Base-by-base conservation (phyloP, 164 flowering plant genomes). In the Euptelea pleiosperma region DNA sequence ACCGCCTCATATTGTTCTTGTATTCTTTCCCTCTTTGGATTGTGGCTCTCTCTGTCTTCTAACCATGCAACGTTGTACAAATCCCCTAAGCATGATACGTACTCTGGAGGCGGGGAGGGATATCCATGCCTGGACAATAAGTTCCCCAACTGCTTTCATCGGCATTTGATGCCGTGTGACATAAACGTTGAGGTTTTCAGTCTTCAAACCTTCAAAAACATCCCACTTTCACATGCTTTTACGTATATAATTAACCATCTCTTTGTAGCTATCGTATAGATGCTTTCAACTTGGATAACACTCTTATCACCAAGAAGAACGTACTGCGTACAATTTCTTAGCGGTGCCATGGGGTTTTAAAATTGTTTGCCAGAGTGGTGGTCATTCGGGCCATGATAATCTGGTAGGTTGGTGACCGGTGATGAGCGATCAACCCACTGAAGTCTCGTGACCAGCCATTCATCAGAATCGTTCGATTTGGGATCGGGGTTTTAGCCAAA, bases 1-100 rank as follows among this genome's bases (percentile, higher is more conserved):
- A 92, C 97, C 69, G 61, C 7, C 50, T 74, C 45, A 51, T 81
- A 87, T 57, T 89, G 98, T 53, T 92, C 78, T 34, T 74, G 48
- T 21, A 92, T 33, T 6, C 91, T 87, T 64, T 93, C 97, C 57
- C 65, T 79, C 78, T 79, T 89, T 64, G 82, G 67, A 72, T 86
- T 86, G 71, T 93, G 97, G 16, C 79, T 74, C 74, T 93, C 98
- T 53, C 94, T 76, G 70, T 87, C 91, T 56, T 89, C 94, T 77
- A 89, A 70, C 94, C 94, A 89, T 2, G 94, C 75, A 61, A 85
- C 67, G 50, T 91, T 85, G 47, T 80, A 87, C 60, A 75, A 57
- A 60, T 89, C 94, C 31, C 89, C 96, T 58, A 89, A 72, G 66
- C 88, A 85, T 25, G 81, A 80, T 1, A 61, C 65, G 50, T 66